Evolutionary conservation across 768 basidiomycete species (phyloP).

Genomic region (Boletus pseudopeckii): DNA sequence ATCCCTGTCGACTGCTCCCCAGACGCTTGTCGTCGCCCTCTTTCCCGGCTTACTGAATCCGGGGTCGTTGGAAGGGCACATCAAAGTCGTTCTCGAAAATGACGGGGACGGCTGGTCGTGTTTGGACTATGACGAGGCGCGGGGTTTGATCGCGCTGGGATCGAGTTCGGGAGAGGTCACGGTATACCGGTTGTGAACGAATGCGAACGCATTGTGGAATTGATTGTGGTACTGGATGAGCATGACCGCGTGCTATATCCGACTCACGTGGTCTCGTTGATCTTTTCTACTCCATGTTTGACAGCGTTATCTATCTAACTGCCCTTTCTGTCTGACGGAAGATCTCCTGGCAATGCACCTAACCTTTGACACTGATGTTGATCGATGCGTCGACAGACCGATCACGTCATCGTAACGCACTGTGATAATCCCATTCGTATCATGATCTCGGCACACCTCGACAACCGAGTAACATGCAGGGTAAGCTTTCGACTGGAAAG

Average conservation of each 20-base stretch:
- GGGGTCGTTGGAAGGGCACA: conserved; percentile 19
- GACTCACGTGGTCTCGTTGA: conserved; percentile 1
- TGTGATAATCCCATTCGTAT: background rate
- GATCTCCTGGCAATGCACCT: conserved; percentile 1
- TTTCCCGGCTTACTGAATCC: conserved; percentile 43
- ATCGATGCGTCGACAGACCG: background rate
- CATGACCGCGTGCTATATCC: background rate
- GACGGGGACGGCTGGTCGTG: conserved; percentile 42
- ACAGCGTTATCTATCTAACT: background rate
- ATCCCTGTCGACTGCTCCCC: conserved; percentile 23
- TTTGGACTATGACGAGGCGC: conserved; percentile 59
- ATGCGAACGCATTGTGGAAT: background rate
- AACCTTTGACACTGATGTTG: background rate
- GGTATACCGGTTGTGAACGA: conserved; percentile 28
- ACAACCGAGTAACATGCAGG: background rate
- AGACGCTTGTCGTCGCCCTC: conserved; percentile 45
- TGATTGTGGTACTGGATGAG: background rate
- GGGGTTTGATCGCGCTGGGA: conserved; percentile 52
- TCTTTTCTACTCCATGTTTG: background rate
- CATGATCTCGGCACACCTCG: background rate
- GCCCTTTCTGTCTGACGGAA: conserved; percentile 2
- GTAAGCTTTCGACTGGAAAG: background rate
- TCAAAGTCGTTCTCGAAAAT: conserved; percentile 35
- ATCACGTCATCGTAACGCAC: conserved; percentile 1
- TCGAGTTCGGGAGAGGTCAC: conserved; percentile 46